Percentiles rank a stretch among this genome's conserved stretches.
Conservation (phyloP, 495 filamentous ascomycete species). For the Hypoxylon trugodes region DNA sequence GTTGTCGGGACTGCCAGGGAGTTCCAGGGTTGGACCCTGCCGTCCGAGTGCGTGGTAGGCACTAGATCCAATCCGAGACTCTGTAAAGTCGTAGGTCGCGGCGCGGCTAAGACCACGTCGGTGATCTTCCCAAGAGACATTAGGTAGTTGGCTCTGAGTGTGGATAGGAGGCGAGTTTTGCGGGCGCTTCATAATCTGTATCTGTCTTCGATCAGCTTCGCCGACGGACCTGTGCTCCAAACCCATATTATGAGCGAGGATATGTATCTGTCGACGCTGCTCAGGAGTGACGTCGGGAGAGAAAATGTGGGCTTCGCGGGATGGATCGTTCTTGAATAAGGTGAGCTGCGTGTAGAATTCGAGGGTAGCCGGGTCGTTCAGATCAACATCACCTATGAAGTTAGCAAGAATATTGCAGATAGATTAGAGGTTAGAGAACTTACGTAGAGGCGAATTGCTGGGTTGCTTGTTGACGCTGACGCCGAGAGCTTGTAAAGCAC, state of each 20-base stretch:
- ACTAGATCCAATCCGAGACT: slow-evolving; percentile 75
- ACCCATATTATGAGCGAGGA: slow-evolving; percentile 93
- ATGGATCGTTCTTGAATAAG: slow-evolving; percentile 82
- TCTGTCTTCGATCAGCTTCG: slow-evolving; percentile 82
- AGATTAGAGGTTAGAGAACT: slow-evolving; percentile 9
- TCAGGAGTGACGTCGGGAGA: slow-evolving; percentile 78
- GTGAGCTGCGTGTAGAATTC: slow-evolving; percentile 88
- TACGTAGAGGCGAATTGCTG: slow-evolving; percentile 49
- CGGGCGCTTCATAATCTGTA: slow-evolving; percentile 78
- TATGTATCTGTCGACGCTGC: slow-evolving; percentile 90
- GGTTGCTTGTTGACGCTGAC: slow-evolving; percentile 60
- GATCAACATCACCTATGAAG: slow-evolving; percentile 71
- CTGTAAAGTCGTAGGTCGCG: slow-evolving; percentile 98
- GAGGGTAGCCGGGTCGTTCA: slow-evolving; percentile 90
- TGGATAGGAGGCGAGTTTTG: slow-evolving; percentile 71
- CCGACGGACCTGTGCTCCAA: slow-evolving; percentile 90
- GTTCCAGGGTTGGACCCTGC: slow-evolving; percentile 80
- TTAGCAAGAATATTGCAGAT: slow-evolving; percentile 35
- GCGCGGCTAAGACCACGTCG: slow-evolving; percentile 88
- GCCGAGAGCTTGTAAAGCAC: slow-evolving; percentile 82
- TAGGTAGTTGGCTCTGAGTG: slow-evolving; percentile 66
- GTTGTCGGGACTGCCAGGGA: slow-evolving; percentile 79
- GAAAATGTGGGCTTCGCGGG: slow-evolving; percentile 83
- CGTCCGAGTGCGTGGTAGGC: slow-evolving; percentile 76
- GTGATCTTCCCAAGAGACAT: slow-evolving; percentile 74